Conservation (phyloP, 257 asterid genomes). For the Scutellaria baicalensis region DNA sequence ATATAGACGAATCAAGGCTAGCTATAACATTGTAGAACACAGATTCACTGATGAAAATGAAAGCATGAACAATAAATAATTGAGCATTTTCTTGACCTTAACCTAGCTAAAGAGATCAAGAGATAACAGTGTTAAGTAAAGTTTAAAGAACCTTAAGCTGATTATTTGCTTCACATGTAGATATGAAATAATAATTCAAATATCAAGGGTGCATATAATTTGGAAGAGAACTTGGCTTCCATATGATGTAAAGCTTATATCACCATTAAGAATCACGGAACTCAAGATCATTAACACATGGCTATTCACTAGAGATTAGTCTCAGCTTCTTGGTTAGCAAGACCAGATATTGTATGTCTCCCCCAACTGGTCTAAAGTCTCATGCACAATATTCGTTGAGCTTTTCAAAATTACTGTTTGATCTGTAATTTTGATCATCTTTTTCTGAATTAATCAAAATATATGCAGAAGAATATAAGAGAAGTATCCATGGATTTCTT, state of each 20-base stretch:
- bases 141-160: not conserved
- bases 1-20: not conserved
- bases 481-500: not conserved
- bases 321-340: not conserved
- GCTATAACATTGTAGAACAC: not conserved
- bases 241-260: not conserved
- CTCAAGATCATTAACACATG: not conserved
- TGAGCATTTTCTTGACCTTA: not conserved
- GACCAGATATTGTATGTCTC: not conserved
- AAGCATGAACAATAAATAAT: not conserved
- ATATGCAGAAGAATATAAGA: not conserved
- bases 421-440: not conserved
- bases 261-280: not conserved
- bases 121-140: not conserved
- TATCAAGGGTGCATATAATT: not conserved
- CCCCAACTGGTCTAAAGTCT: not conserved
- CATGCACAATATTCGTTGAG: not conserved
- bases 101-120: not conserved
- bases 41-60: not conserved
- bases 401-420: not conserved
- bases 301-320: not conserved
- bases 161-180: not conserved
- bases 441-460: not conserved
- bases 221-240: not conserved
- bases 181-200: not conserved